phyloP scores from a whole-genome alignment of 2,329 filamentous ascomycete genomes.

The Xylariaceae sp. region DNA sequence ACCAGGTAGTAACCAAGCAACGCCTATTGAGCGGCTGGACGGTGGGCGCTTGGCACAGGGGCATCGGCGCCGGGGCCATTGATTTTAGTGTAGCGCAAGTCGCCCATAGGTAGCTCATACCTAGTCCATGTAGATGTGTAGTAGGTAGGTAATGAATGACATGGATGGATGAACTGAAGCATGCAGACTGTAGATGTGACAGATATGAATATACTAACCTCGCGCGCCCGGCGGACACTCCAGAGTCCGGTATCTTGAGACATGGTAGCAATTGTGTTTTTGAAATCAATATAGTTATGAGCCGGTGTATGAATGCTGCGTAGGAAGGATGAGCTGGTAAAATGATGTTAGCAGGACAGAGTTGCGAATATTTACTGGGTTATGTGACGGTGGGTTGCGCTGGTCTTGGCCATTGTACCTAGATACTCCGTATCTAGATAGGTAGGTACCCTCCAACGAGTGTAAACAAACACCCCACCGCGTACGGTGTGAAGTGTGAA shows the following conservation, averaged over 20 bases:
- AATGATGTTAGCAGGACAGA: neutral
- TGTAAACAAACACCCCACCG: neutral
- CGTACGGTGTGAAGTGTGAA: neutral
- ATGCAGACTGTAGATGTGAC: neutral
- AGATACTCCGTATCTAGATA: too few species aligned
- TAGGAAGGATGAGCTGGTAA: neutral
- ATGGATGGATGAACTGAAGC: too few species aligned
- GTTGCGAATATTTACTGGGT: neutral
- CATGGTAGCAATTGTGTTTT: slow-evolving; percentile 47
- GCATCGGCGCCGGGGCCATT: neutral
- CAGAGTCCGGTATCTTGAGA: slow-evolving; percentile 83
- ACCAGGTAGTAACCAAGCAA: neutral
- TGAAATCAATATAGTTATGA: neutral
- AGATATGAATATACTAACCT: slow-evolving; percentile 53
- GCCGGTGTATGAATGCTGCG: neutral
- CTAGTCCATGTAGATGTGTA: too few species aligned
- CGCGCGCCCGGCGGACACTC: slow-evolving; percentile 85
- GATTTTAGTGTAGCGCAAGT: neutral
- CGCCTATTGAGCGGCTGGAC: slow-evolving; percentile 12
- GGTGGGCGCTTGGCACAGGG: slow-evolving; percentile 2
- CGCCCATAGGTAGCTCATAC: too few species aligned
- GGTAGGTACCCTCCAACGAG: neutral
- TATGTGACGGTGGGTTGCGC: too few species aligned
- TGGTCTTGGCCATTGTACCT: too few species aligned
- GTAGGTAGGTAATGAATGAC: too few species aligned